phyloP scores from a whole-genome alignment of 2,329 filamentous ascomycete genomes.

The Proliferodiscus dingleyae region DNA sequence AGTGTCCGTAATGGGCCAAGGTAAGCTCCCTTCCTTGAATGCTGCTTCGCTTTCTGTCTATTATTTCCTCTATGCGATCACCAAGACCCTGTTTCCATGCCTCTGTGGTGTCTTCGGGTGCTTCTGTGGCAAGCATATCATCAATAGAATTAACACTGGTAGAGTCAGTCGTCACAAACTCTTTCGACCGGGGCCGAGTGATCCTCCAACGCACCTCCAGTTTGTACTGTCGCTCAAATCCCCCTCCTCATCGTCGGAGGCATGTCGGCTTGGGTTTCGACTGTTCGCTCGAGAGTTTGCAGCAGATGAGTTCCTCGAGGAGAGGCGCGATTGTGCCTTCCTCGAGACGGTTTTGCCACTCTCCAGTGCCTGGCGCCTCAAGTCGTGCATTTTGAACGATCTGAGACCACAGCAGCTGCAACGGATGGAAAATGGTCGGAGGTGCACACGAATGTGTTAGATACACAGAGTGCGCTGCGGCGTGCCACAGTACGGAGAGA shows the following conservation, averaged over 20 bases:
- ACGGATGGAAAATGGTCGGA: too few relatives aligned
- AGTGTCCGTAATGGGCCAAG: conserved; percentile 51
- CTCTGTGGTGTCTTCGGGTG: conserved; percentile 48
- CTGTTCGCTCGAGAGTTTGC: conserved; percentile 44
- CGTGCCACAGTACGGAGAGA: neutral
- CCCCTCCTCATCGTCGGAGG: conserved; percentile 50
- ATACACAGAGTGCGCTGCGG: conserved; percentile 2
- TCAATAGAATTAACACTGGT: conserved; percentile 42
- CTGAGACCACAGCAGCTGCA: neutral
- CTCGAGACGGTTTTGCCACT: conserved; percentile 54
- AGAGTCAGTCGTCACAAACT: conserved; percentile 1
- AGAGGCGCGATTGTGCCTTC: conserved; percentile 46
- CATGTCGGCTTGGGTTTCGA: conserved; percentile 43
- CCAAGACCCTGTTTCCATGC: conserved; percentile 54
- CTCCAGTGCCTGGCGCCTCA: conserved; percentile 50
- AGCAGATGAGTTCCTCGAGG: conserved; percentile 44
- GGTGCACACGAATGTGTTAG: neutral
- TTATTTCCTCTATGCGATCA: conserved; percentile 57
- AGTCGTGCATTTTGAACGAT: conserved; percentile 38
- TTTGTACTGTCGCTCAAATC: conserved; percentile 49
- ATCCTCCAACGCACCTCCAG: conserved; percentile 40
- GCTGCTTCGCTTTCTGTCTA: conserved; percentile 64
- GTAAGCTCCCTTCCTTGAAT: conserved; percentile 57
- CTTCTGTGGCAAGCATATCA: conserved; percentile 38
- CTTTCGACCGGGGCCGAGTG: neutral